Evolutionary conservation across 2,329 filamentous ascomycete genomes (phyloP).

Genomic region (Colletotrichum lentis): DNA sequence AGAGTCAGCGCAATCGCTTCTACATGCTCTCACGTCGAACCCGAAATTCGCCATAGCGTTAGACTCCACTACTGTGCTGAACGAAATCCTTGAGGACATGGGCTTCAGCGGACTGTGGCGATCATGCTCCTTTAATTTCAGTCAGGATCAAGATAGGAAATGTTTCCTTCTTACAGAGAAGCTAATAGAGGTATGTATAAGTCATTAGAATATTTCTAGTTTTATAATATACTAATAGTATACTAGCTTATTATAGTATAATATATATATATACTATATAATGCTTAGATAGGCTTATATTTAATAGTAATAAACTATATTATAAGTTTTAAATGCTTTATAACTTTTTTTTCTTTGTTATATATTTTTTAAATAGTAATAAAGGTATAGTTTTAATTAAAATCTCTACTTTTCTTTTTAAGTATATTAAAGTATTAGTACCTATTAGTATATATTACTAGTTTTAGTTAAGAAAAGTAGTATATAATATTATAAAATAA

Average conservation of each 20-base stretch:
- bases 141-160: constrained; percentile 59
- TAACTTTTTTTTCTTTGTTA: too few species aligned
- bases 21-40: constrained; percentile 66
- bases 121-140: constrained; percentile 60
- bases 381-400: too few species aligned
- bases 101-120: constrained; percentile 72
- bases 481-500: too few species aligned
- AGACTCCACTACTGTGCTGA: constrained; percentile 58
- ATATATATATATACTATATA: constrained; percentile 36
- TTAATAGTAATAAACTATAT: constrained; percentile 32
- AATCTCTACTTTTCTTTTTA: too few species aligned
- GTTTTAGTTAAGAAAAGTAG: too few species aligned
- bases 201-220: constrained; percentile 19
- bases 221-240: background rate
- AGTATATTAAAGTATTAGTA: too few species aligned
- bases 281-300: constrained; percentile 36
- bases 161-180: constrained; percentile 66
- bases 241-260: constrained; percentile 35
- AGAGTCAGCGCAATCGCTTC: constrained; percentile 66
- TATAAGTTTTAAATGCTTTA: background rate
- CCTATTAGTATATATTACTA: too few species aligned
- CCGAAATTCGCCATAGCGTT: constrained; percentile 59
- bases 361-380: too few species aligned
- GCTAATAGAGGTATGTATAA: constrained; percentile 63
- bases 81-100: constrained; percentile 64